Evolutionary conservation across 441 rosid genomes (phyloP).

Genomic region (Gossypium schwendimanii): DNA sequence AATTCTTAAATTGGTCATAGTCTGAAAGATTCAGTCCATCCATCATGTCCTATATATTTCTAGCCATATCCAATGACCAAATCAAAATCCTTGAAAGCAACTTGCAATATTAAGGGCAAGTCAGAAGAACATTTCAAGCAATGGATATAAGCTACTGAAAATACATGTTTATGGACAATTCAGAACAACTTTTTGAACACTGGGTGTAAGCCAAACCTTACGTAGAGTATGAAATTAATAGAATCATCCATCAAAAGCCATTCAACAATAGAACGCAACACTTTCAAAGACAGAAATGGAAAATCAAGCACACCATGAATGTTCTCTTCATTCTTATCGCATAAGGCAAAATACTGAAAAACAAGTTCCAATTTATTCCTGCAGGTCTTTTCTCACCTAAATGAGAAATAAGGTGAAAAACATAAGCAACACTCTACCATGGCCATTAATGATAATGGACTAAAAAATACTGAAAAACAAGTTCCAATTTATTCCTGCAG

Average conservation of each 20-base stretch:
- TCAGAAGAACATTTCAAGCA: neutral
- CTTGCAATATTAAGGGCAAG: neutral
- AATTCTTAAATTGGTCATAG: neutral
- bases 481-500: neutral
- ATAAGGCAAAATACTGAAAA: neutral
- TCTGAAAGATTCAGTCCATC: neutral
- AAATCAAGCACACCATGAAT: neutral
- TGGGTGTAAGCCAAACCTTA: neutral
- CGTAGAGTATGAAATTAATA: neutral
- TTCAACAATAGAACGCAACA: neutral
- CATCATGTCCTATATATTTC: neutral
- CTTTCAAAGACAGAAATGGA: neutral
- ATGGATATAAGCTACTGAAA: neutral
- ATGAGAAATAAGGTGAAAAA: constrained; percentile 1
- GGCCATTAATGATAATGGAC: neutral
- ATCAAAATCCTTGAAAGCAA: neutral
- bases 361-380: neutral
- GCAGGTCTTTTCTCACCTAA: neutral
- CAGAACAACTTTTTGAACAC: neutral
- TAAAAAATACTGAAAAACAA: neutral
- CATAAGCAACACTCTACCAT: constrained; percentile 2
- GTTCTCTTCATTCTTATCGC: neutral
- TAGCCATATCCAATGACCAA: neutral
- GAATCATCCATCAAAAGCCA: neutral
- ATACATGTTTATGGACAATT: neutral